phyloP scores from a whole-genome alignment of 2,329 filamentous ascomycete genomes.

The Penicillium corylophilum region DNA sequence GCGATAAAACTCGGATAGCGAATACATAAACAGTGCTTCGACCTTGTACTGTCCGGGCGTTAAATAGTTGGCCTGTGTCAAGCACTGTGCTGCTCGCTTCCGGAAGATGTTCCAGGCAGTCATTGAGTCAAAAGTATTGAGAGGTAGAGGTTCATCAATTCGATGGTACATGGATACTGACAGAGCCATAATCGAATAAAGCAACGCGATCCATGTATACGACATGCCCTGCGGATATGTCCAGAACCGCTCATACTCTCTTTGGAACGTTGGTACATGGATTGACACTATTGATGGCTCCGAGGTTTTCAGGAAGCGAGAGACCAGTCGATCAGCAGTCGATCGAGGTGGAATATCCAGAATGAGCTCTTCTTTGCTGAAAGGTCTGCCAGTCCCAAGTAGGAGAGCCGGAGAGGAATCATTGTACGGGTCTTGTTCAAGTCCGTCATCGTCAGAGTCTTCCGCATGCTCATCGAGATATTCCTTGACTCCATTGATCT shows the following conservation, averaged over 20 bases:
- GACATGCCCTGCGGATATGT: constrained; percentile 25
- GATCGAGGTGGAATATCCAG: constrained; percentile 31
- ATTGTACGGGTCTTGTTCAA: constrained; percentile 19
- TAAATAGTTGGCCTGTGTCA: constrained; percentile 36
- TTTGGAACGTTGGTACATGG: constrained; percentile 34
- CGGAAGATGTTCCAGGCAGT: constrained; percentile 46
- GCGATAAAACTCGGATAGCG: constrained; percentile 31
- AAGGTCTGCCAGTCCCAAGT: constrained; percentile 25
- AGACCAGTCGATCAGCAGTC: constrained; percentile 35
- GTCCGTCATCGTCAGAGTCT: constrained; percentile 24
- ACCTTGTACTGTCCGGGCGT: constrained; percentile 33
- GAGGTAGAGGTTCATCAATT: constrained; percentile 24
- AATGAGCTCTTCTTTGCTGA: constrained; percentile 34
- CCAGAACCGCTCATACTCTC: constrained; percentile 38
- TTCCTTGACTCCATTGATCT: constrained; percentile 38
- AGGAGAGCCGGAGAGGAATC: constrained; percentile 28
- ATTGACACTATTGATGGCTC: constrained; percentile 32
- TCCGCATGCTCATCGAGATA: constrained; percentile 26
- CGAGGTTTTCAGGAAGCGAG: constrained; percentile 33
- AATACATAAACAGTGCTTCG: constrained; percentile 33
- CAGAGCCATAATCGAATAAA: constrained; percentile 31
- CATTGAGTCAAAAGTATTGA: constrained; percentile 13
- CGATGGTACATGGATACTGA: constrained; percentile 28
- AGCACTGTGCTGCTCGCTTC: constrained; percentile 43
- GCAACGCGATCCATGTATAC: constrained; percentile 31